phyloP scores from a whole-genome alignment of 441 rosid species.

The Brassica hybrid region DNA sequence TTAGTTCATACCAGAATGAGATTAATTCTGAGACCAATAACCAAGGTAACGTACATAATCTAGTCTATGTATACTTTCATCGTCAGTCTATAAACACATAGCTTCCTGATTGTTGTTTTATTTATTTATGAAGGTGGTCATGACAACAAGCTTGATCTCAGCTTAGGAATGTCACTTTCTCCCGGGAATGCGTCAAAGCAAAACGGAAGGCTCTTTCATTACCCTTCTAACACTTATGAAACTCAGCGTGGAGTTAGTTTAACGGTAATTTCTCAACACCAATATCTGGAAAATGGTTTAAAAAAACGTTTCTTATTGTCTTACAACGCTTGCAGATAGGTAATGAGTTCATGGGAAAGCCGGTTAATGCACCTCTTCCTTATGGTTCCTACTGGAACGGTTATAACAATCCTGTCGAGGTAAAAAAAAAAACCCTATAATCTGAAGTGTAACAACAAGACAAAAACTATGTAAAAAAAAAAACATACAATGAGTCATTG shows the following conservation, averaged over 20 bases:
- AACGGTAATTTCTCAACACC: constrained; percentile 50
- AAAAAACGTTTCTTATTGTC: constrained; percentile 2
- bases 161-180: constrained; percentile 75
- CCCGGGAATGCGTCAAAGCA: constrained; percentile 49
- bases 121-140: constrained; percentile 49
- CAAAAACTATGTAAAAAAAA: not conserved
- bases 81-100: not conserved
- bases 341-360: constrained; percentile 49
- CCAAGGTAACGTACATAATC: constrained; percentile 53
- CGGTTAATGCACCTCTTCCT: constrained; percentile 46
- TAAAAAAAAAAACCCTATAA: constrained; percentile 27
- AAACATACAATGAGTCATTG: not conserved
- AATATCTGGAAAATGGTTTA: not conserved
- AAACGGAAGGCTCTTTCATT: constrained; percentile 50
- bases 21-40: constrained; percentile 49
- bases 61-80: not conserved
- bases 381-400: constrained; percentile 55
- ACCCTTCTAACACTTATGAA: constrained; percentile 45
- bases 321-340: constrained; percentile 50
- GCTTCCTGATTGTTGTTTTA: not conserved
- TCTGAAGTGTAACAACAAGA: not conserved
- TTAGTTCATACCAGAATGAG: constrained; percentile 68
- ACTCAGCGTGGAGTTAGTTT: constrained; percentile 49
- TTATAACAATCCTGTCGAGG: constrained; percentile 58
- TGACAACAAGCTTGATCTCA: constrained; percentile 67